Percentiles rank a stretch among this genome's conserved stretches.
phyloP scores from a whole-genome alignment of 1,139 yeast genomes.

The Diutina scorzettiae region DNA sequence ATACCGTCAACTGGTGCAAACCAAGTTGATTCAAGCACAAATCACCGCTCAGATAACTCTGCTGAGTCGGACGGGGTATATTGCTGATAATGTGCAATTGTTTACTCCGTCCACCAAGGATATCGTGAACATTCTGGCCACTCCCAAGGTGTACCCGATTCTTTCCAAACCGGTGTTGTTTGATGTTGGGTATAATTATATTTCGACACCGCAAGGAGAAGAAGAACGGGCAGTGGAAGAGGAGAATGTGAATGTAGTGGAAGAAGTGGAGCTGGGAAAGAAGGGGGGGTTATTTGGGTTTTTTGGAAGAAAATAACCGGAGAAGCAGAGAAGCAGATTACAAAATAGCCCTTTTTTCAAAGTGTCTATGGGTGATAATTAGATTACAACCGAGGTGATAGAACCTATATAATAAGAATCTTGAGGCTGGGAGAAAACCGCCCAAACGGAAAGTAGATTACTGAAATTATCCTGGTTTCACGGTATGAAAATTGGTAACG shows the following conservation, averaged over 20 bases:
- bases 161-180: constrained; percentile 80
- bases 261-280: constrained; percentile 16
- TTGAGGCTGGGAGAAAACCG: too few relatives aligned
- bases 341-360: too few relatives aligned
- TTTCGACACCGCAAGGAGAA: constrained; percentile 13
- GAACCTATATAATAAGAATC: too few relatives aligned
- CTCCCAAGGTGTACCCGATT: constrained; percentile 39
- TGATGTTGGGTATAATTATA: constrained; percentile 79
- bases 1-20: constrained; percentile 18
- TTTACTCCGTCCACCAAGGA: constrained; percentile 25
- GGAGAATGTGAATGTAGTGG: background rate
- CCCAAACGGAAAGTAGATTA: too few relatives aligned
- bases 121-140: constrained; percentile 21
- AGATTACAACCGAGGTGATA: too few relatives aligned
- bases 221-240: constrained; percentile 12
- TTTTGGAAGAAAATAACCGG: constrained; percentile 18
- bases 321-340: too few relatives aligned
- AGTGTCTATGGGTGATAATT: too few relatives aligned
- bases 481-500: too few relatives aligned
- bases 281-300: constrained; percentile 34
- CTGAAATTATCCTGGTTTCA: too few relatives aligned
- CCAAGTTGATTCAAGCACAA: constrained; percentile 29
- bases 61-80: constrained; percentile 4
- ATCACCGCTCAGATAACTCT: constrained; percentile 29
- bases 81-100: constrained; percentile 40